phyloP scores from a whole-genome alignment of 768 basidiomycete genomes.

The Pleurotus sapidus region DNA sequence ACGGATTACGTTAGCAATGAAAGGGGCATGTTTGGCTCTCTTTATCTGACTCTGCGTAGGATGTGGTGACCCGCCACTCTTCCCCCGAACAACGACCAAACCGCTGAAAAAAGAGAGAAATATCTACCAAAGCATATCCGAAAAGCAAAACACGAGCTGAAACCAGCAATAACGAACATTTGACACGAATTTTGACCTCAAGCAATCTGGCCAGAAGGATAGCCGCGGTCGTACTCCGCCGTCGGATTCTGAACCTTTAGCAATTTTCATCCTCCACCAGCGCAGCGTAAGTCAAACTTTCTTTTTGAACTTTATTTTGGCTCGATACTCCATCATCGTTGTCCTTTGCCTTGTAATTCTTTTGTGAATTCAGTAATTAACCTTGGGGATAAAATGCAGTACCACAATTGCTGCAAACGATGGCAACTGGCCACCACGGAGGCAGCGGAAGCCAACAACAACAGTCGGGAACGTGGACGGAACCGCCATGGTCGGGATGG shows the following conservation, averaged over 20 bases:
- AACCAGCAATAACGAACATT: no score
- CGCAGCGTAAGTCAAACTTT: constrained; percentile 73
- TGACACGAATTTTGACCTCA: no score
- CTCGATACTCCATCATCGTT: constrained; percentile 28
- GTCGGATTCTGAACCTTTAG: constrained; percentile 18
- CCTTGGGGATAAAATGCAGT: constrained; percentile 1
- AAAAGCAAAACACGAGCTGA: neutral
- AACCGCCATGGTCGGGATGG: constrained; percentile 92
- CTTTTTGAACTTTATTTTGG: constrained; percentile 62
- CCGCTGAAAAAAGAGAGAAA: neutral
- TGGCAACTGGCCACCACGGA: constrained; percentile 34
- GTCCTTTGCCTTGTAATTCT: constrained; percentile 20
- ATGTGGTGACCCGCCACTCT: neutral
- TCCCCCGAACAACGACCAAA: constrained; percentile 7
- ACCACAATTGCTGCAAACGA: constrained; percentile 18
- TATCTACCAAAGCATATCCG: no score
- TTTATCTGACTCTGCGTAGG: neutral
- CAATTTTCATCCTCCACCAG: constrained; percentile 49
- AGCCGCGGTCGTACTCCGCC: constrained; percentile 36
- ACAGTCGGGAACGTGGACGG: constrained; percentile 60
- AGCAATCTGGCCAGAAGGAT: constrained; percentile 7
- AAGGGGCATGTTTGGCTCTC: neutral
- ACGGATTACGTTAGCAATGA: no score
- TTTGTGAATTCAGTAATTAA: neutral
- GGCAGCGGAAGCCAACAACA: constrained; percentile 24